phyloP scores from a whole-genome alignment of 2,329 filamentous ascomycete genomes.

The Sporothrix schenckii region DNA sequence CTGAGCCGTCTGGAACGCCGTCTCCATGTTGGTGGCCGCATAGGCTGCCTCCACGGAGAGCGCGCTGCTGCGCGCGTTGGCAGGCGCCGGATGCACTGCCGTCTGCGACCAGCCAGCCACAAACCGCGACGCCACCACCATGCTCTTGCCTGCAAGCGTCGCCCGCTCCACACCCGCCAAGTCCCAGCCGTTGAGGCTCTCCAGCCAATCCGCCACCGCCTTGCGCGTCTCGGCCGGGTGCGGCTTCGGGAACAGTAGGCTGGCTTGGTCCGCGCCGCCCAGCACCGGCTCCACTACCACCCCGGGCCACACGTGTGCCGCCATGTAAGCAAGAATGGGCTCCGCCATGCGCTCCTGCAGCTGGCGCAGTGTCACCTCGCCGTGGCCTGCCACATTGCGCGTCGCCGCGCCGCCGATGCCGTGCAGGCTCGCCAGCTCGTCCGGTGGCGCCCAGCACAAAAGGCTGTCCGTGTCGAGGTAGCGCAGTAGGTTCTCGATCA shows the following conservation, averaged over 20 bases:
- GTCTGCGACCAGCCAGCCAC: constrained; percentile 86
- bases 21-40: constrained; percentile 76
- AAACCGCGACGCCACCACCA: constrained; percentile 75
- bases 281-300: constrained; percentile 77
- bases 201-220: constrained; percentile 77
- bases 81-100: constrained; percentile 49
- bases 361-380: constrained; percentile 61
- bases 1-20: constrained; percentile 82
- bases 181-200: constrained; percentile 73
- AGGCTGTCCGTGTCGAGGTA: constrained; percentile 92
- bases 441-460: constrained; percentile 77
- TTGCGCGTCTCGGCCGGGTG: constrained; percentile 77
- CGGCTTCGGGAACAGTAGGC: constrained; percentile 70
- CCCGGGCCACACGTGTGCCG: constrained; percentile 78
- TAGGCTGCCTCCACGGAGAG: constrained; percentile 87
- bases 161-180: constrained; percentile 84
- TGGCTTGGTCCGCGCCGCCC: constrained; percentile 64
- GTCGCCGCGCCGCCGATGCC: not conserved
- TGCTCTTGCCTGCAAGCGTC: constrained; percentile 81
- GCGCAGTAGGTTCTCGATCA: constrained; percentile 71
- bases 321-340: constrained; percentile 72
- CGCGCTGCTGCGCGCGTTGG: constrained; percentile 41
- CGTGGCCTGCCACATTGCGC: constrained; percentile 38
- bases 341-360: constrained; percentile 71
- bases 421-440: constrained; percentile 47